Conservation (phyloP, 2,329 filamentous ascomycete species). For the Mycosphaerella sp. region DNA sequence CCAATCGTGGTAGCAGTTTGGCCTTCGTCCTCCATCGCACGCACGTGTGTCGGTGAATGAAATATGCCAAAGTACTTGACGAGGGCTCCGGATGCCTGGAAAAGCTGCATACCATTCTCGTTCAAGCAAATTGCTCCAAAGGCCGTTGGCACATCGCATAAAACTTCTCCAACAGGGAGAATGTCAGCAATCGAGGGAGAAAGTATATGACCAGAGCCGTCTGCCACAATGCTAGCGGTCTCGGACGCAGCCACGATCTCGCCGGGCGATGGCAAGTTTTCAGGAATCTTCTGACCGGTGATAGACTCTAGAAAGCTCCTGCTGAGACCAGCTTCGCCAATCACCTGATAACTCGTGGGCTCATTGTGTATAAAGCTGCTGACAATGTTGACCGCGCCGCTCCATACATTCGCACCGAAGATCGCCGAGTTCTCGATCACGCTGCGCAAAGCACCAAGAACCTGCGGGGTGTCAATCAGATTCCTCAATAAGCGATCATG, state of each 20-base stretch:
- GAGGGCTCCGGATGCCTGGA: conserved; percentile 73
- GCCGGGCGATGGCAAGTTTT: conserved; percentile 23
- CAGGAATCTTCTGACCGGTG: conserved; percentile 38
- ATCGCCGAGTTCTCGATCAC: conserved; percentile 72
- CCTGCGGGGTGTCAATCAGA: conserved; percentile 82
- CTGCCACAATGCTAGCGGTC: conserved; percentile 10
- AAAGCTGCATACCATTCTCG: conserved; percentile 76
- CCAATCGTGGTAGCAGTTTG: conserved; percentile 70
- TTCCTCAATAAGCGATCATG: conserved; percentile 88
- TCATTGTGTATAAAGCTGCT: conserved; percentile 99
- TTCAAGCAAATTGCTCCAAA: conserved; percentile 94
- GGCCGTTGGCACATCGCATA: conserved; percentile 76
- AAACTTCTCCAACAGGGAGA: conserved; percentile 79
- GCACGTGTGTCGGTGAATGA: conserved; percentile 82
- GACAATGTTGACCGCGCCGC: conserved; percentile 81
- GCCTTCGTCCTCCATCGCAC: conserved; percentile 63
- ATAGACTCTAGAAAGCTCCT: conserved; percentile 79
- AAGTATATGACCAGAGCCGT: conserved; percentile 21
- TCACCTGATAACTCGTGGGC: conserved; percentile 91
- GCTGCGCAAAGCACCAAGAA: conserved; percentile 69
- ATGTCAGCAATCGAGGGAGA: conserved; percentile 51
- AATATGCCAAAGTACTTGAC: conserved; percentile 95
- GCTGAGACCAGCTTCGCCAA: conserved; percentile 88
- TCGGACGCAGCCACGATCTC: conserved; percentile 16
- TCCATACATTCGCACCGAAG: conserved; percentile 94